Percentiles rank a stretch among this genome's conserved stretches.
These are phyloP conservation scores for Leccinum longicurvipes DNA, from an alignment of 768 basidiomycete species.

Conservation along the genomic window DNA sequence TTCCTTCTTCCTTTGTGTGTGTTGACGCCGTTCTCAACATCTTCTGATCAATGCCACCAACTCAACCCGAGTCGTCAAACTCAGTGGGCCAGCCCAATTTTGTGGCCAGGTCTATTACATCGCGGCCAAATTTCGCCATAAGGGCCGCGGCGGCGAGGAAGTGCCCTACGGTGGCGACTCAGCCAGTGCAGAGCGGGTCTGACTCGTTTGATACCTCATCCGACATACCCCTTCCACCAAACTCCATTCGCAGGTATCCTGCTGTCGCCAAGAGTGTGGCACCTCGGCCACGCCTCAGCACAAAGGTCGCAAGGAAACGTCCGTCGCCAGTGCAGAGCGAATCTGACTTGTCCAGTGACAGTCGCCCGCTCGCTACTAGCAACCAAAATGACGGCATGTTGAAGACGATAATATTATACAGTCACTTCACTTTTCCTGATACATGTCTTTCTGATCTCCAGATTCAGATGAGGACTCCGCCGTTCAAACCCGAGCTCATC, in stretches of 20 bases:
- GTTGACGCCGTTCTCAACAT: constrained; percentile 8
- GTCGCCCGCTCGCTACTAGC: not conserved
- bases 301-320: constrained; percentile 18
- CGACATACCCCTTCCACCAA: not conserved
- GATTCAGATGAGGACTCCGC: constrained; percentile 16
- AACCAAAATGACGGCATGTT: constrained; percentile 13
- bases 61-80: not conserved
- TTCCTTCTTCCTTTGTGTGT: not conserved
- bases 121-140: not conserved
- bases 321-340: not conserved
- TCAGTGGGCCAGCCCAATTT: not conserved
- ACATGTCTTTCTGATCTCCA: not conserved
- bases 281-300: not conserved
- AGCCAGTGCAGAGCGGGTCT: not conserved
- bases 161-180: not conserved
- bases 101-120: constrained; percentile 3
- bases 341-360: constrained; percentile 10
- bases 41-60: constrained; percentile 11
- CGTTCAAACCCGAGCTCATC: not conserved
- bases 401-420: not conserved
- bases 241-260: not conserved
- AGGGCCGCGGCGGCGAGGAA: constrained; percentile 20
- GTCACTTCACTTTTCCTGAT: not conserved
- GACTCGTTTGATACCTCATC: constrained; percentile 10
- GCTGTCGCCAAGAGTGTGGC: not conserved